phyloP scores from a whole-genome alignment of 2,329 filamentous ascomycete species.

The Cercospora canescens region DNA sequence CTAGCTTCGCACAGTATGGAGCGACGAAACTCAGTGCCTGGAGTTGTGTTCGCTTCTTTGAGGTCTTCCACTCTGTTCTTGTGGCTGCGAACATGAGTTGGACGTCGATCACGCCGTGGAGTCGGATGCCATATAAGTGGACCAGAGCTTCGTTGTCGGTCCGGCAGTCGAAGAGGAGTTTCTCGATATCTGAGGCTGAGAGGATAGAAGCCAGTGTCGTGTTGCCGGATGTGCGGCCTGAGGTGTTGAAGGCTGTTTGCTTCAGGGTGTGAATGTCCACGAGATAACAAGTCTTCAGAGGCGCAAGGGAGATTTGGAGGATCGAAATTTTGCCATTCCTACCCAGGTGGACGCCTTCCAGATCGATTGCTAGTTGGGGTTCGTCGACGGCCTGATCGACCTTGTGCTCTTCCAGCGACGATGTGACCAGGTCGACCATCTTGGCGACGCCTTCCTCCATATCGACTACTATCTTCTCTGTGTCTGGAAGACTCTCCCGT shows the following conservation, averaged over 20 bases:
- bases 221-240: conserved; percentile 12
- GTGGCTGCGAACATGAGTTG: conserved; percentile 58
- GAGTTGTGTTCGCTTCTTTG: background rate
- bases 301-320: background rate
- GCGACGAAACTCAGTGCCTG: background rate
- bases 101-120: conserved; percentile 53
- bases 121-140: conserved; percentile 32
- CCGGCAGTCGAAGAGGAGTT: conserved; percentile 60
- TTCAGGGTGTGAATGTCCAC: conserved; percentile 48
- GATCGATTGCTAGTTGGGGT: background rate
- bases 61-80: conserved; percentile 20
- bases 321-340: background rate
- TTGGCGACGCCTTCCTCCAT: background rate
- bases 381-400: too few relatives aligned
- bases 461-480: background rate
- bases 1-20: background rate
- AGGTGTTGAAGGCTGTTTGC: conserved; percentile 43
- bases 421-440: background rate
- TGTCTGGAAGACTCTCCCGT: background rate
- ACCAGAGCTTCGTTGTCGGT: conserved; percentile 58
- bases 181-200: conserved; percentile 45
- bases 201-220: conserved; percentile 43
- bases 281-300: conserved; percentile 37
- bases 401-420: too few relatives aligned
- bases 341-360: background rate